Evolutionary conservation across 2,329 filamentous ascomycete genomes (phyloP).

Genomic region (Eurotiales sp.): DNA sequence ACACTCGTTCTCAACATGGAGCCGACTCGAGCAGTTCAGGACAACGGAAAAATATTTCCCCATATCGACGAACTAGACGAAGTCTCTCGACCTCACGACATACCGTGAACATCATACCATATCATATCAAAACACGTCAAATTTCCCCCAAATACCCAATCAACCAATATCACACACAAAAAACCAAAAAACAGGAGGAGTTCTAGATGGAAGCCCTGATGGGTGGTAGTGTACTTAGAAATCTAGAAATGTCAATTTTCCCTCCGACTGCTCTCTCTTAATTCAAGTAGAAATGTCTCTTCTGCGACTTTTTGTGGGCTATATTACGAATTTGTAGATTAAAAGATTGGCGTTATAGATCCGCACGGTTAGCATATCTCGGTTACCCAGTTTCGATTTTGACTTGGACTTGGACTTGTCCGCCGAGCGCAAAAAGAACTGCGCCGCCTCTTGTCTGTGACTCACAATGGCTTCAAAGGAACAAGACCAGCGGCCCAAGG

Average conservation of each 20-base stretch:
- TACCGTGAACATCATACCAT: neutral
- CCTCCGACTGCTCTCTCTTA: constrained; percentile 18
- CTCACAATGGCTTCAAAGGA: constrained; percentile 33
- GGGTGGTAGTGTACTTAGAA: constrained; percentile 17
- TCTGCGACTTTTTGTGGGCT: too few relatives aligned
- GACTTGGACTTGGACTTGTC: neutral
- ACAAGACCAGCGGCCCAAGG: constrained; percentile 38
- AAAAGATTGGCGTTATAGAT: neutral
- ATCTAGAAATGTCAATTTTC: constrained; percentile 29
- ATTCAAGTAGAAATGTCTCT: neutral
- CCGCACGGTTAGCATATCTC: neutral
- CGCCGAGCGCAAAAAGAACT: neutral
- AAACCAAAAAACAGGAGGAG: constrained; percentile 26
- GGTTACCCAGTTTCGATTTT: neutral
- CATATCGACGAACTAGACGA: neutral
- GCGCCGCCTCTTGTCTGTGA: too few relatives aligned
- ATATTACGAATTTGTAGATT: neutral
- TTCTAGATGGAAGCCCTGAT: constrained; percentile 17
- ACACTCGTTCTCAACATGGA: neutral
- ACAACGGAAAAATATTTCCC: neutral
- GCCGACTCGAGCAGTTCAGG: neutral
- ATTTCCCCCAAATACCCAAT: constrained; percentile 8
- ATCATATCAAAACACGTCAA: constrained; percentile 1
- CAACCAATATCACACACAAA: constrained; percentile 18
- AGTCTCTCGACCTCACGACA: neutral